Percentiles rank a stretch among this genome's conserved stretches.
These are phyloP conservation scores for Arachnopeziza araneosa DNA, from an alignment of 2,329 filamentous ascomycete genomes.

Conservation along the genomic window DNA sequence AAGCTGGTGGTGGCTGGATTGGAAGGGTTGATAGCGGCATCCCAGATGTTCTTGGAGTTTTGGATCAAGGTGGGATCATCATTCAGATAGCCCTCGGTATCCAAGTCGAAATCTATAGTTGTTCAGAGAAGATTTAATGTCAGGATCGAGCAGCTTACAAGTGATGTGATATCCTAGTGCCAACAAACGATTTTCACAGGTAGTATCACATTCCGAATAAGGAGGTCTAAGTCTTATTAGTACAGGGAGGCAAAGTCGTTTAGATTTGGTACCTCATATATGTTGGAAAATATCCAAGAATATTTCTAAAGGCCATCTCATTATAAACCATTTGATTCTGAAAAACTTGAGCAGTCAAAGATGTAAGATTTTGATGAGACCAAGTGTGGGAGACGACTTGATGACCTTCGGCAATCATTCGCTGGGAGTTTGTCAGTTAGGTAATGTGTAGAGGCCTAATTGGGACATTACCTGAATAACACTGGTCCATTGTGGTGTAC, in stretches of 20 bases:
- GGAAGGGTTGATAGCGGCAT: constrained; percentile 15
- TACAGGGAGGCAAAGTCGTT: background rate
- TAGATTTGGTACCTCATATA: constrained; percentile 38
- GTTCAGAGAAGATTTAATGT: constrained; percentile 14
- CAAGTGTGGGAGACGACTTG: constrained; percentile 56
- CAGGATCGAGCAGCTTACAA: constrained; percentile 20
- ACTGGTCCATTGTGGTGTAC: constrained; percentile 38
- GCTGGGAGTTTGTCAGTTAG: constrained; percentile 31
- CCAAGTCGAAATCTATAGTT: constrained; percentile 35
- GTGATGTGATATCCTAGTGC: constrained; percentile 42
- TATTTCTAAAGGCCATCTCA: constrained; percentile 50
- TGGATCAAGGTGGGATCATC: constrained; percentile 38
- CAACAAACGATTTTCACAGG: constrained; percentile 32
- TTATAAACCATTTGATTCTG: constrained; percentile 46
- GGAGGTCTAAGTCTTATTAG: constrained; percentile 30
- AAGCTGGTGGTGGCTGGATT: constrained; percentile 29
- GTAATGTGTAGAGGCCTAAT: background rate
- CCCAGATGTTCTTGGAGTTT: constrained; percentile 40
- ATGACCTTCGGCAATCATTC: constrained; percentile 38
- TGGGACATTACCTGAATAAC: constrained; percentile 36
- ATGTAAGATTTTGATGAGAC: constrained; percentile 44
- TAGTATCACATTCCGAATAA: constrained; percentile 40
- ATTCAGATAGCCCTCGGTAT: constrained; percentile 46
- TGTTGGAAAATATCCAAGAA: constrained; percentile 49
- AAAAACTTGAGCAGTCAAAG: constrained; percentile 38